phyloP scores from a whole-genome alignment of 257 asterid species.

The Gentiana straminea region DNA sequence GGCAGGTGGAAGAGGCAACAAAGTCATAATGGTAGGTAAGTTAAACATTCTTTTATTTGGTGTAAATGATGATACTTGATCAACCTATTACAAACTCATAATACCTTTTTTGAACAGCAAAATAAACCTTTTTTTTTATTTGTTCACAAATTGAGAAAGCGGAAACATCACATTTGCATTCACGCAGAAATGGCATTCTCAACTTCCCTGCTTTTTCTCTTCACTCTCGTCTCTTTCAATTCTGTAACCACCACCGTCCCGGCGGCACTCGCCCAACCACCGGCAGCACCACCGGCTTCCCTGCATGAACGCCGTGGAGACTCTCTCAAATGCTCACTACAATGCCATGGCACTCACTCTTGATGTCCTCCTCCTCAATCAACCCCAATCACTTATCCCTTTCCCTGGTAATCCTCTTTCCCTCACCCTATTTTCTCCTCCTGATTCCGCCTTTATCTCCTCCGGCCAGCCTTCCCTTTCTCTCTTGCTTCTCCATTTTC shows the following conservation, averaged over 20 bases:
- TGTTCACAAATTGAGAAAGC: too few species aligned
- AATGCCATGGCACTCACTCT: conserved; percentile 63
- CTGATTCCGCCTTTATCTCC: conserved; percentile 39
- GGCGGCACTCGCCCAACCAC: conserved; percentile 19
- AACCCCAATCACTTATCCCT: conserved; percentile 9
- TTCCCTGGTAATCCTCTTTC: conserved; percentile 9
- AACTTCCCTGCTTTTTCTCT: conserved; percentile 7
- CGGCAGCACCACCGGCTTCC: conserved; percentile 17
- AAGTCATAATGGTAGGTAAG: too few species aligned
- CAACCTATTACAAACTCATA: too few species aligned
- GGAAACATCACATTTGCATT: background rate
- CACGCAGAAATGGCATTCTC: conserved; percentile 32
- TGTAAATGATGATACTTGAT: too few species aligned
- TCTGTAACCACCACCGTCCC: conserved; percentile 1
- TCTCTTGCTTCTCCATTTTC: conserved; percentile 58
- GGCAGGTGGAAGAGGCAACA: too few species aligned
- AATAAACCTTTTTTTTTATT: too few species aligned
- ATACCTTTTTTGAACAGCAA: too few species aligned
- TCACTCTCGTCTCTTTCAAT: conserved; percentile 15
- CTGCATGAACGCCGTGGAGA: conserved; percentile 52
- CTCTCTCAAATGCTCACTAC: conserved; percentile 54
- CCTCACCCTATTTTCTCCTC: conserved; percentile 69
- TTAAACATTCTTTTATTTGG: too few species aligned
- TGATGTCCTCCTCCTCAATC: conserved; percentile 23
- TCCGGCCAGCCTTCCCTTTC: conserved; percentile 62